Evolutionary conservation across 1,284 basidiomycete genomes (phyloP), one percentile per base, ranked within the genome.

Genomic region (Malassezia slooffiae): DNA sequence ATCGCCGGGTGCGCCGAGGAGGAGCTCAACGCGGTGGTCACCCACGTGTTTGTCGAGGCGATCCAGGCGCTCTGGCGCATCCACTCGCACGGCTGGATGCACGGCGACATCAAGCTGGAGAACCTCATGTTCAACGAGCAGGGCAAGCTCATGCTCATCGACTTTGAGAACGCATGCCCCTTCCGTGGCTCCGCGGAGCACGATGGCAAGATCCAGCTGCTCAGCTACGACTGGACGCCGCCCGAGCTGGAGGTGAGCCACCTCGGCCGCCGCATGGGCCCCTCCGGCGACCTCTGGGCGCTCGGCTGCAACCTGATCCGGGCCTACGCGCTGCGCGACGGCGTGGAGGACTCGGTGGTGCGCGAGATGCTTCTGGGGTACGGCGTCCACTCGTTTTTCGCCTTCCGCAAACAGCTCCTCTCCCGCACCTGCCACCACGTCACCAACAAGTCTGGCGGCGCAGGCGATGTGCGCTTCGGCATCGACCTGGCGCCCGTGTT

Each of bases 21-120:
- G 11, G 60, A 67, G 41, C 47, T 67, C 9, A 55, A 49, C 34
- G 55, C 61, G 0, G 59, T 65, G 9, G 54, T 63, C 4, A 41
- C 50, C 28, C 57, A 57, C 35, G 50, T 67, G 26, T 67, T 64
- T 40, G 41, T 49, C 1, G 52, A 62, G 27, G 56, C 64, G 1
- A 52, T 67, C n/a, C 40, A 51, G 0, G 52, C 51, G 1, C 43
- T 67, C 5, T 40, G 56, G 8, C 43, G 55, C 27, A 60, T 67
- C 44, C 64, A 67, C 29, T 51, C 52, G 9, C 51, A 55, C 7
- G 62, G 62, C 22, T 67, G 64, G 64, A 54, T 65, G 55, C 64
- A 67, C 34, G 64, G 64, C 24, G 64, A 67, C 35, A 56, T 67
- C 47, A 67, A 67, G 45, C 45, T 67, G 26, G 64, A 67, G 23